These are phyloP conservation scores for Trichosporon sp. DNA, from an alignment of 1,284 basidiomycete genomes.

Conservation along the genomic window DNA sequence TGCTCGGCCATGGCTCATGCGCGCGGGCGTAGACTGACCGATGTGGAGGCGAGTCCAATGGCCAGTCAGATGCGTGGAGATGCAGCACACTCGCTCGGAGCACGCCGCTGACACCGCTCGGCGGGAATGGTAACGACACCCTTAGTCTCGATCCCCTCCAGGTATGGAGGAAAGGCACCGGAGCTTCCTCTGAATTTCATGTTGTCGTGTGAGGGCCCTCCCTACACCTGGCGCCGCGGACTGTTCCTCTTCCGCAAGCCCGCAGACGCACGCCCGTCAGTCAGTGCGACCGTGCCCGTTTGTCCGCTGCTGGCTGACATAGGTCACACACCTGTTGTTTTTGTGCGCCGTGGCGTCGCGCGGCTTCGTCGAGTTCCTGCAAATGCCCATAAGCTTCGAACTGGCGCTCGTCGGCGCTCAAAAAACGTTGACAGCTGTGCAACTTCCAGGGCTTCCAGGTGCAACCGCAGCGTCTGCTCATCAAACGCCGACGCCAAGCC, in stretches of 20 bases:
- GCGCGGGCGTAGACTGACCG: neutral
- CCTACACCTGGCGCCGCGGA: neutral
- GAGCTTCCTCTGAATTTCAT: neutral
- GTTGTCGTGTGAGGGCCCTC: neutral
- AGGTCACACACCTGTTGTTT: neutral
- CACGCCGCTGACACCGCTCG: neutral
- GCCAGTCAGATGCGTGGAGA: neutral
- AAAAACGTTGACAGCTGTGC: neutral
- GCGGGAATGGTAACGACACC: neutral
- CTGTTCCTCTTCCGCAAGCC: neutral
- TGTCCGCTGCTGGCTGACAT: neutral
- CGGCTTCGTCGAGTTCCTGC: no score
- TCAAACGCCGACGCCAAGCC: conserved; percentile 1
- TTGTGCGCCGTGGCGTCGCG: neutral
- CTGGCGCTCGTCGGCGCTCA: no score
- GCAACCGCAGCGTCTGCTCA: neutral
- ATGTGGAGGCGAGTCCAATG: neutral
- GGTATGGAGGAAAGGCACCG: neutral
- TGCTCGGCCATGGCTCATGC: neutral
- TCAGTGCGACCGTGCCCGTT: neutral
- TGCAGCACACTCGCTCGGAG: neutral
- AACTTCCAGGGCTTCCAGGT: neutral
- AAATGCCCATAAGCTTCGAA: no score
- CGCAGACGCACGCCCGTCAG: neutral
- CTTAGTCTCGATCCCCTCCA: neutral